These are phyloP conservation scores for Globisporangium okanoganense DNA, from an alignment of 352 stramenopile species.

Conservation along the genomic window DNA sequence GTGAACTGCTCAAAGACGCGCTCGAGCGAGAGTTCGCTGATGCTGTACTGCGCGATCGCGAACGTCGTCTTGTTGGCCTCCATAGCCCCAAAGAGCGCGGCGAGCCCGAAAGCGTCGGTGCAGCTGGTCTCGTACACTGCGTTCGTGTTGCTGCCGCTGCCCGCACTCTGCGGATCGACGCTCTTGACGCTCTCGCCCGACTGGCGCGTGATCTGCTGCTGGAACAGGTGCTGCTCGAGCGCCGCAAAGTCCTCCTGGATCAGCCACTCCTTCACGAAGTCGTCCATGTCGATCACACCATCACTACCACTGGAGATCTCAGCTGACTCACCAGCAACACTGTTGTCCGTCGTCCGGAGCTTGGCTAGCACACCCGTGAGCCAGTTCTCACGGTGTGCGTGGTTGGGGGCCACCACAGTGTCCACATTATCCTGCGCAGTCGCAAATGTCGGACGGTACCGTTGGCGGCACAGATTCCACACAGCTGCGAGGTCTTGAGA, in stretches of 20 bases:
- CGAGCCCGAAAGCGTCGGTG: constrained; percentile 60
- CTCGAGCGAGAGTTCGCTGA: constrained; percentile 91
- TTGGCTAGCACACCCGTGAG: constrained; percentile 35
- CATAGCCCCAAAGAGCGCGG: constrained; percentile 73
- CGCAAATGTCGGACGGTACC: constrained; percentile 8
- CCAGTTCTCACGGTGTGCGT: constrained; percentile 28
- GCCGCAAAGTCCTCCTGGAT: constrained; percentile 58
- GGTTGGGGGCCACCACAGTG: constrained; percentile 14
- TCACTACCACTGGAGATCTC: no score
- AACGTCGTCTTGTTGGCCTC: constrained; percentile 73
- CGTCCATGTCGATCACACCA: constrained; percentile 33
- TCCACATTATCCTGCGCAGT: neutral
- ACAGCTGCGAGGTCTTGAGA: constrained; percentile 41
- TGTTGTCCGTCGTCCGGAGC: constrained; percentile 30
- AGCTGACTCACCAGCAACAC: neutral
- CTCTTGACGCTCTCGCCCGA: constrained; percentile 43
- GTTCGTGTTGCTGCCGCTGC: constrained; percentile 51
- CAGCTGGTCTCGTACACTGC: constrained; percentile 69
- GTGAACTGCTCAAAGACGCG: constrained; percentile 93
- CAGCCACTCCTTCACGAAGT: constrained; percentile 79
- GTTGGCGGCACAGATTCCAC: constrained; percentile 45
- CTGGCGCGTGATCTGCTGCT: constrained; percentile 31
- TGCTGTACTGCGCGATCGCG: constrained; percentile 84
- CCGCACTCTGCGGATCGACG: constrained; percentile 42
- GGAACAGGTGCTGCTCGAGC: constrained; percentile 54